These are phyloP conservation scores for Leishmania amazonensis DNA, from an alignment of 208 protist species.

Conservation along the genomic window DNA sequence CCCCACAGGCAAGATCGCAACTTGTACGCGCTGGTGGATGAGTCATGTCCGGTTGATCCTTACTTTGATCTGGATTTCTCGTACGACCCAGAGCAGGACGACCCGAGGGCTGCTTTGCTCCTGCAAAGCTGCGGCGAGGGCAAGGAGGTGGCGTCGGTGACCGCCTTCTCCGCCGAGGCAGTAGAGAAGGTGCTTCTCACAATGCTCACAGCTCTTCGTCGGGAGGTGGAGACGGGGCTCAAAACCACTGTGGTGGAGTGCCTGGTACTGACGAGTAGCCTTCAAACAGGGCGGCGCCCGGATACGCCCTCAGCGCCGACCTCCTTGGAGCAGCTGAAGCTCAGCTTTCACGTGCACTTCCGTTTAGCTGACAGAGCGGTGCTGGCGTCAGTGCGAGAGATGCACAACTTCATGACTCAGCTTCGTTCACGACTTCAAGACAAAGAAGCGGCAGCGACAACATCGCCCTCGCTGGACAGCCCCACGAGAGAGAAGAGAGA, in stretches of 20 bases:
- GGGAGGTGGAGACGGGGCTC: slow-evolving; percentile 44
- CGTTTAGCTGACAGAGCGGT: slow-evolving; percentile 44
- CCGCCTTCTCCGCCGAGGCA: slow-evolving; percentile 1
- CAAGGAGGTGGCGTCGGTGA: background rate
- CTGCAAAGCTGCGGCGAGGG: slow-evolving; percentile 2
- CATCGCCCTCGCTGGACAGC: background rate
- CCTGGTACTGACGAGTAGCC: slow-evolving; percentile 73
- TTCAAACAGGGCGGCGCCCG: slow-evolving; percentile 21
- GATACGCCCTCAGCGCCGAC: background rate
- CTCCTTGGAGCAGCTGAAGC: slow-evolving; percentile 42
- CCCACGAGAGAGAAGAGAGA: background rate
- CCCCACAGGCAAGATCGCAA: slow-evolving; percentile 50
- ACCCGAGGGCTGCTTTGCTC: slow-evolving; percentile 9
- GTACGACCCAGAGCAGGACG: slow-evolving; percentile 17
- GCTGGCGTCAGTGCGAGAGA: slow-evolving; percentile 52
- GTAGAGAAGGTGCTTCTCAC: slow-evolving; percentile 50
- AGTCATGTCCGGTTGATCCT: slow-evolving; percentile 68
- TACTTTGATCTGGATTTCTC: slow-evolving; percentile 87
- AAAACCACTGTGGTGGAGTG: slow-evolving; percentile 41
- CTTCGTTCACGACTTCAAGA: slow-evolving; percentile 38
- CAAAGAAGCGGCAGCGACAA: slow-evolving; percentile 4
- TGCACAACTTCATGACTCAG: slow-evolving; percentile 61
- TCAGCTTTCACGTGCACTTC: slow-evolving; percentile 89
- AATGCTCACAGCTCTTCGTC: slow-evolving; percentile 41
- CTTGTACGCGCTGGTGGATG: slow-evolving; percentile 82